Evolutionary conservation across 441 rosid species (phyloP).

Genomic region (Croton setiger): DNA sequence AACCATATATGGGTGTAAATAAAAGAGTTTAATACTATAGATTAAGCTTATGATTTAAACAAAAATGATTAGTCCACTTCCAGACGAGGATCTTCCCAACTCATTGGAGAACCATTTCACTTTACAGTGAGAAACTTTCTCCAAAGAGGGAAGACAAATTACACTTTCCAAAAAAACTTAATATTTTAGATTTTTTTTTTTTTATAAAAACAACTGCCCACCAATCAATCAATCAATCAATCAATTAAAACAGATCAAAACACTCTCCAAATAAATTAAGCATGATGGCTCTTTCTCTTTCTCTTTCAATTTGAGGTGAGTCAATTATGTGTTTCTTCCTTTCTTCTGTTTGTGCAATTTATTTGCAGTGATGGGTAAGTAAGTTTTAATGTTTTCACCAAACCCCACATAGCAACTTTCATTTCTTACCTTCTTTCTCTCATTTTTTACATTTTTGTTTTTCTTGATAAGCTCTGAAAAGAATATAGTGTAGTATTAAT

Average conservation of each 20-base stretch:
- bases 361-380: conserved; percentile 40
- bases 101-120: conserved; percentile 48
- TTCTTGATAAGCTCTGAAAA: conserved; percentile 4
- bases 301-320: background rate
- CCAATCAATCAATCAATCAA: conserved; percentile 23
- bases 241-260: conserved; percentile 20
- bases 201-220: background rate
- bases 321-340: conserved; percentile 22
- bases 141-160: conserved; percentile 27
- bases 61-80: conserved; percentile 38
- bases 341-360: conserved; percentile 29
- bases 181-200: too few relatives aligned
- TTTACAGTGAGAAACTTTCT: background rate
- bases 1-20: background rate
- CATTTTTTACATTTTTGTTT: background rate
- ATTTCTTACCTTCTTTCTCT: background rate
- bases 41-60: conserved; percentile 19
- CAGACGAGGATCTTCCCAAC: conserved; percentile 54
- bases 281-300: conserved; percentile 24
- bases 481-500: background rate
- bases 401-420: conserved; percentile 20
- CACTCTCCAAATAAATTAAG: conserved; percentile 10
- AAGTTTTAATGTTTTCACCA: conserved; percentile 8
- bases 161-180: conserved; percentile 27
- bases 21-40: background rate